A percentile compares a stretch with the other conserved stretches of the same genome.
phyloP scores from a whole-genome alignment of 345 rosid genomes.

The Erucastrum elatum region DNA sequence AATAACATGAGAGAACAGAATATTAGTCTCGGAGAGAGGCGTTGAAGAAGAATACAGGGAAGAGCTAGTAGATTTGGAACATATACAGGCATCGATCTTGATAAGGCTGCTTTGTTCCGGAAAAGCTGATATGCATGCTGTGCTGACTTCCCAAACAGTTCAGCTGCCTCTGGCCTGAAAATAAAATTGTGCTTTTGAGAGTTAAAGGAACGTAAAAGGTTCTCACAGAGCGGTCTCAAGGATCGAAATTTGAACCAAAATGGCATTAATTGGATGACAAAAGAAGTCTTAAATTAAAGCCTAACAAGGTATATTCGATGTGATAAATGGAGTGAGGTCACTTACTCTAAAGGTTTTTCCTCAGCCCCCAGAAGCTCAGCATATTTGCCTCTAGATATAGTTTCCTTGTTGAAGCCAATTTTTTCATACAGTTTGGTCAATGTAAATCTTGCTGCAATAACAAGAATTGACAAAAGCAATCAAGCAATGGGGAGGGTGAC shows the following conservation, averaged over 20 bases:
- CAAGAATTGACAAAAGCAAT: constrained; percentile 22
- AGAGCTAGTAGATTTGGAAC: constrained; percentile 17
- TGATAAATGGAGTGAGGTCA: constrained; percentile 8
- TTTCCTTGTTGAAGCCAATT: constrained; percentile 90
- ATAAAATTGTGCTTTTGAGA: constrained; percentile 12
- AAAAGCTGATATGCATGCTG: constrained; percentile 76
- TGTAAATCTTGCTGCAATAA: constrained; percentile 70
- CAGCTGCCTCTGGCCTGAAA: constrained; percentile 87
- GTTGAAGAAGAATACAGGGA: not conserved
- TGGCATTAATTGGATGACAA: constrained; percentile 12
- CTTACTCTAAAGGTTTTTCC: constrained; percentile 84
- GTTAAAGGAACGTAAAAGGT: not conserved
- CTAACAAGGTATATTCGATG: not conserved
- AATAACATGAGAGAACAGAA: constrained; percentile 4
- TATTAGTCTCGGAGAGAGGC: not conserved
- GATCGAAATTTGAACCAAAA: not conserved
- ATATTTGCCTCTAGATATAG: constrained; percentile 86
- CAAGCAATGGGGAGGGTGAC: not conserved
- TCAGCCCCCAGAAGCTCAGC: constrained; percentile 91
- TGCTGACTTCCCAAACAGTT: constrained; percentile 81
- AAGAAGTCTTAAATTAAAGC: not conserved
- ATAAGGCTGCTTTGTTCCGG: constrained; percentile 86
- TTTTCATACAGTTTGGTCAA: constrained; percentile 82
- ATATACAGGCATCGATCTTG: constrained; percentile 83
- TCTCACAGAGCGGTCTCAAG: constrained; percentile 11